Evolutionary conservation across 129 eudicot genomes (phyloP), one percentile per base, ranked within the genome.

Genomic region (Ambrosia artemisiifolia): DNA sequence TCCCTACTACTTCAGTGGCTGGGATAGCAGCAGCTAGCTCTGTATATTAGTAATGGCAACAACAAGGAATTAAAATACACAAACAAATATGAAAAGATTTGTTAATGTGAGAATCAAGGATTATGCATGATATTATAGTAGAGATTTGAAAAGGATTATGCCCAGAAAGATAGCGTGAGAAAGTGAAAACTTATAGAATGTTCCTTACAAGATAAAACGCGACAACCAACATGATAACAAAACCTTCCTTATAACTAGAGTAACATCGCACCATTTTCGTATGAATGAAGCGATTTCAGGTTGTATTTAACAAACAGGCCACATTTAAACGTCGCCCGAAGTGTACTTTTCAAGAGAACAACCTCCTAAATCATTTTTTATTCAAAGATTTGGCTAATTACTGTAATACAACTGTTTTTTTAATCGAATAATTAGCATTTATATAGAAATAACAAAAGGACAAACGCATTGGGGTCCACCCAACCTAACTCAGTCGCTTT

Each of bases 1-100:
- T 95, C 67, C 97, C 99, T 46, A 95, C 97, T 51, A 95, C 67
- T 77, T 90, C 99, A 0, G 93, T 74, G 59, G 11, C 80, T 49
- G 99, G 99, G 54, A 90, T 57, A 50, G 97, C 87, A 72, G 99
- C 97, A 70, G 99, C 94, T 36, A 86, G 65, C 82, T 90, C 99
- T 95, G 85, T 42, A 63, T 7, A 70, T 69, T 76, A 38, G 62
- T 56, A 68, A 70, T 61, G 63, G 54, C 69, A 75, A 63, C 42
- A 83, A 48, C 35, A 71, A 3, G 40, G 9, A 63, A 46, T 65
- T 12, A 46, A 43, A 24, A 18, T 20, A 36, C 14, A 35, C 11
- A 69, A 59, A 77, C 30, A 62, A 48, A 63, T 70, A 53, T 30
- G 64, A 42, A 28, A 20, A 8, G 40, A 70, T 62, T 38, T 16